phyloP scores from a whole-genome alignment of 1,284 basidiomycete genomes.

The Trichosporon sp. region DNA sequence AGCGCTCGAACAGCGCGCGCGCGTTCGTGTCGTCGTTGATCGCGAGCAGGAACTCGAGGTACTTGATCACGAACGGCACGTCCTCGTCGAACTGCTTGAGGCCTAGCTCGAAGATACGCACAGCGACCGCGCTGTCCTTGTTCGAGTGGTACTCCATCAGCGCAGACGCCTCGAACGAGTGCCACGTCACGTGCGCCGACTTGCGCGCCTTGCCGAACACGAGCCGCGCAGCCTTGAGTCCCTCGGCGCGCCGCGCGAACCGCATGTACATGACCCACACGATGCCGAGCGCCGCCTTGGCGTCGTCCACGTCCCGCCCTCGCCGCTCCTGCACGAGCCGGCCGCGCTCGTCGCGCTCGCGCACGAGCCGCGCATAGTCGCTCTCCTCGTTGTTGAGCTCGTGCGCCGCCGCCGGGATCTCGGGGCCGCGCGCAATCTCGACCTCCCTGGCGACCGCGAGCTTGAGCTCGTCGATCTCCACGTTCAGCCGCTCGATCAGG shows the following conservation, averaged over 20 bases:
- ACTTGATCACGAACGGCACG: slow-evolving; percentile 77
- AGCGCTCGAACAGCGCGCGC: slow-evolving; percentile 86
- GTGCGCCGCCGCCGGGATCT: slow-evolving; percentile 34
- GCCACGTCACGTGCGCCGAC: slow-evolving; percentile 82
- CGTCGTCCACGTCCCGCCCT: slow-evolving; percentile 53
- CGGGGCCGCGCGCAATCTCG: slow-evolving; percentile 48
- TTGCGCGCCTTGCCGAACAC: slow-evolving; percentile 82
- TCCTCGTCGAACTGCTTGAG: slow-evolving; percentile 78
- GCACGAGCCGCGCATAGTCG: slow-evolving; percentile 55
- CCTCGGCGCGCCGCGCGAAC: slow-evolving; percentile 79
- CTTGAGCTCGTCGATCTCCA: slow-evolving; percentile 68
- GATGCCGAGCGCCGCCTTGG: slow-evolving; percentile 53
- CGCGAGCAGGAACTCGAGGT: slow-evolving; percentile 87
- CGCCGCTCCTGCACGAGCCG: slow-evolving; percentile 48
- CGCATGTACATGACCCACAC: slow-evolving; percentile 85
- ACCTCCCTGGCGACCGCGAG: slow-evolving; percentile 54
- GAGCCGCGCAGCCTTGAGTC: slow-evolving; percentile 68
- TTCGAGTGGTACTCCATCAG: slow-evolving; percentile 94
- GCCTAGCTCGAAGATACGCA: slow-evolving; percentile 92
- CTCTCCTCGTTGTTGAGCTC: slow-evolving; percentile 41
- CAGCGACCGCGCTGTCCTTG: slow-evolving; percentile 77
- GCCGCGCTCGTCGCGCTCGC: slow-evolving; percentile 60
- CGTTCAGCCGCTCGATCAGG: slow-evolving; percentile 65
- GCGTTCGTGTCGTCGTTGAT: slow-evolving; percentile 97
- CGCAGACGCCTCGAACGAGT: slow-evolving; percentile 88